Evolutionary conservation across 306 rosid genomes (phyloP).

Genomic region (Ormosia emarginata): DNA sequence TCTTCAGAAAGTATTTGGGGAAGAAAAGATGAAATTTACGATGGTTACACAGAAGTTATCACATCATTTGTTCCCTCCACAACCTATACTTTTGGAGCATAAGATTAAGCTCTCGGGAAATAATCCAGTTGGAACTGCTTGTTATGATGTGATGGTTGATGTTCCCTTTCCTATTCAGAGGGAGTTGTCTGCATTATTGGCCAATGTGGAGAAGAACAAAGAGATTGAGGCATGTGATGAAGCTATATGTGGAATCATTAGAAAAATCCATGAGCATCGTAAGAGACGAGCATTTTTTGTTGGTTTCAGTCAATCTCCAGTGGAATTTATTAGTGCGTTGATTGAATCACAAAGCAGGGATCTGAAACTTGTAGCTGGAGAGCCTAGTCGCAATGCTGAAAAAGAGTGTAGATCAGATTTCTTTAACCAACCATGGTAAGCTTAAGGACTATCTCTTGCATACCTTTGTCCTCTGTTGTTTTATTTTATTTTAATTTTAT

Average conservation of each 20-base stretch:
- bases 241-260: constrained; percentile 78
- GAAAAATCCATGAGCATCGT: constrained; percentile 95
- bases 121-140: constrained; percentile 84
- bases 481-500: background rate
- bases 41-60: constrained; percentile 90
- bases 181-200: constrained; percentile 79
- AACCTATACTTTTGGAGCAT: constrained; percentile 89
- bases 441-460: background rate
- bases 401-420: constrained; percentile 88
- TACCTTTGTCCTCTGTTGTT: background rate
- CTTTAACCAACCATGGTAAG: constrained; percentile 96
- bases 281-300: constrained; percentile 91
- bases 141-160: constrained; percentile 93
- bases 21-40: constrained; percentile 89
- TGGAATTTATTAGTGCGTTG: constrained; percentile 84
- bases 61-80: constrained; percentile 86
- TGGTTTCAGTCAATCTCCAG: constrained; percentile 98
- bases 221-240: constrained; percentile 93
- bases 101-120: constrained; percentile 88
- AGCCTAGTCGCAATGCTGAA: constrained; percentile 82
- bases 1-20: constrained; percentile 94
- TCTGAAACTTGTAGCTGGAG: constrained; percentile 85
- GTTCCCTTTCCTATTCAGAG: constrained; percentile 94
- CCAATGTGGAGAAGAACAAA: constrained; percentile 94
- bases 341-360: constrained; percentile 96